Conservation (phyloP, 306 rosid genomes). For the Vigna angularis region DNA sequence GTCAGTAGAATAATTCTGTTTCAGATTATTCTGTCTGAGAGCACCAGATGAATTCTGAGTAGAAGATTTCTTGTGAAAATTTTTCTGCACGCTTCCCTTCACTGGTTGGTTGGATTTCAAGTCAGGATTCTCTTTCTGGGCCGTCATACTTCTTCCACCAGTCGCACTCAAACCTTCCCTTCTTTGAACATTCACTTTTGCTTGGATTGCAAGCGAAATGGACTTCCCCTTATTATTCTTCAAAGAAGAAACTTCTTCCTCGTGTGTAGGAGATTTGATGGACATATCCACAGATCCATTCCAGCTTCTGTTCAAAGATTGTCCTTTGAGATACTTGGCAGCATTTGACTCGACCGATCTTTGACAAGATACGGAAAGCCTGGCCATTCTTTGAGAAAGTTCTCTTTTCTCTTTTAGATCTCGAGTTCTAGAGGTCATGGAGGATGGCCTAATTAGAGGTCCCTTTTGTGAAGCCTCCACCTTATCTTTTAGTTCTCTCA, state of each 20-base stretch:
- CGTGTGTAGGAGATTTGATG: conserved; percentile 50
- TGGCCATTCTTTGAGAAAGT: conserved; percentile 57
- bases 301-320: conserved; percentile 90
- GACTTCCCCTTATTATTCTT: conserved; percentile 72
- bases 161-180: conserved; percentile 77
- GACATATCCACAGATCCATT: conserved; percentile 75
- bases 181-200: conserved; percentile 95
- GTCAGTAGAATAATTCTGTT: conserved; percentile 71
- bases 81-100: conserved; percentile 61
- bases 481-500: conserved; percentile 78
- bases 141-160: conserved; percentile 56
- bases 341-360: conserved; percentile 78
- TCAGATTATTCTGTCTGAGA: conserved; percentile 88
- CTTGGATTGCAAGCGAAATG: conserved; percentile 94
- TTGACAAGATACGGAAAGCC: conserved; percentile 61
- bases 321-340: conserved; percentile 79
- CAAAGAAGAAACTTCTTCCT: conserved; percentile 59
- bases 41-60: conserved; percentile 55
- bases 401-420: conserved; percentile 70
- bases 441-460: conserved; percentile 61
- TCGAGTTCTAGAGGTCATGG: conserved; percentile 58
- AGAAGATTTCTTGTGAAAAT: conserved; percentile 60
- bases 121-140: conserved; percentile 69
- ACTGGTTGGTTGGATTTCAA: conserved; percentile 58
- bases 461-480: conserved; percentile 71